Evolutionary conservation across 768 basidiomycete genomes (phyloP).

Genomic region (Phanerodontia chrysosporium): DNA sequence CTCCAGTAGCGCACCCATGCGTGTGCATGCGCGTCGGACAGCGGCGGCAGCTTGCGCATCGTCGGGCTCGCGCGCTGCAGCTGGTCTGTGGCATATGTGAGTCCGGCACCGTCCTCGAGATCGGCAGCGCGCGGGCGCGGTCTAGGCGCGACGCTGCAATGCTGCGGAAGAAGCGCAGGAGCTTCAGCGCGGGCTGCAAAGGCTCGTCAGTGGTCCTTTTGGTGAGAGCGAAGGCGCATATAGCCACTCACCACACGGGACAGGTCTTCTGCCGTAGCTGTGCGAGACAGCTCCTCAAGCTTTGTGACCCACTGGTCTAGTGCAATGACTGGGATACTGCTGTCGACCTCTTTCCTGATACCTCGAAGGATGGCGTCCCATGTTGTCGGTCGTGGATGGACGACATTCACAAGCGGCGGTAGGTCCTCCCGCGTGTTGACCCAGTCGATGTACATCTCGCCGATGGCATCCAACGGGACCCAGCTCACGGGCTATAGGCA

Average conservation of each 20-base stretch:
- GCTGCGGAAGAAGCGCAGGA: slow-evolving; percentile 5
- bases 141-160: background rate
- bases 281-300: background rate
- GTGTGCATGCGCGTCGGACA: background rate
- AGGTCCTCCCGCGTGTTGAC: background rate
- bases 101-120: background rate
- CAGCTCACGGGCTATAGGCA: background rate
- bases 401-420: slow-evolving; percentile 13
- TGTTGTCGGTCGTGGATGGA: slow-evolving; percentile 13
- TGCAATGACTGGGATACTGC: background rate
- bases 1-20: slow-evolving; percentile 7
- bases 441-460: slow-evolving; percentile 3
- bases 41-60: background rate
- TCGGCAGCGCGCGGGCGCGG: background rate
- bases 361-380: slow-evolving; percentile 9
- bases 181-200: slow-evolving; percentile 11
- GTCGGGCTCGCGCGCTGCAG: background rate
- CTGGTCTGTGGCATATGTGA: background rate
- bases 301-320: background rate
- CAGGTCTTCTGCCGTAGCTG: background rate
- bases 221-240: background rate
- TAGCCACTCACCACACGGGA: background rate
- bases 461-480: slow-evolving; percentile 1
- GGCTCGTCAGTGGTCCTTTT: background rate
- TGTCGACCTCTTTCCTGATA: background rate